phyloP scores from a whole-genome alignment of 306 rosid species.

The Rubus parviflorus region DNA sequence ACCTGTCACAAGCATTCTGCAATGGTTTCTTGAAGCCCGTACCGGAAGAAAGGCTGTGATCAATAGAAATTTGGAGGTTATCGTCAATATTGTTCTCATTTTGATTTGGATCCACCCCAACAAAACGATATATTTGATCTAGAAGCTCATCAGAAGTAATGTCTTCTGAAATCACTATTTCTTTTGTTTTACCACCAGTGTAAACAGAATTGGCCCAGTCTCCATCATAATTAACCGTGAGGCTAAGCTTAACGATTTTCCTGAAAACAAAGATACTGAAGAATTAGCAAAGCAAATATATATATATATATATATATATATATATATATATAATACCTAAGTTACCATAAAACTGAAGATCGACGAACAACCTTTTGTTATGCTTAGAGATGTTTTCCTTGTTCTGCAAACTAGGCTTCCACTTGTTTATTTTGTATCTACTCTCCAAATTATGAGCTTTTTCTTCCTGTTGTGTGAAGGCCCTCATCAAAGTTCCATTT shows the following conservation, averaged over 20 bases:
- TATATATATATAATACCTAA: too few relatives aligned
- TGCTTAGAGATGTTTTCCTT: neutral
- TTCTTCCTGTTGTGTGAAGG: neutral
- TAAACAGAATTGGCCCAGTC: neutral
- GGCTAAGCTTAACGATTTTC: neutral
- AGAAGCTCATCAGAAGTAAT: neutral
- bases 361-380: neutral
- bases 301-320: too few relatives aligned
- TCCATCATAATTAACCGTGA: neutral
- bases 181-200: neutral
- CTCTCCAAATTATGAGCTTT: neutral
- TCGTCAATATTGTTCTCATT: neutral
- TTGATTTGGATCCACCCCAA: neutral
- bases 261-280: neutral
- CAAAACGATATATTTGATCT: neutral
- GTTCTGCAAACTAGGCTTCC: neutral
- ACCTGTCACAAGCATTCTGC: neutral
- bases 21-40: neutral
- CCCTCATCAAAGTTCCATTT: too few relatives aligned
- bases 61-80: neutral
- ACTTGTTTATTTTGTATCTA: neutral
- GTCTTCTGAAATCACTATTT: neutral
- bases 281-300: neutral
- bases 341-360: neutral
- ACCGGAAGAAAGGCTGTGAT: neutral